Conservation (phyloP, 352 stramenopile genomes). For the Phytophthora hibernalis region DNA sequence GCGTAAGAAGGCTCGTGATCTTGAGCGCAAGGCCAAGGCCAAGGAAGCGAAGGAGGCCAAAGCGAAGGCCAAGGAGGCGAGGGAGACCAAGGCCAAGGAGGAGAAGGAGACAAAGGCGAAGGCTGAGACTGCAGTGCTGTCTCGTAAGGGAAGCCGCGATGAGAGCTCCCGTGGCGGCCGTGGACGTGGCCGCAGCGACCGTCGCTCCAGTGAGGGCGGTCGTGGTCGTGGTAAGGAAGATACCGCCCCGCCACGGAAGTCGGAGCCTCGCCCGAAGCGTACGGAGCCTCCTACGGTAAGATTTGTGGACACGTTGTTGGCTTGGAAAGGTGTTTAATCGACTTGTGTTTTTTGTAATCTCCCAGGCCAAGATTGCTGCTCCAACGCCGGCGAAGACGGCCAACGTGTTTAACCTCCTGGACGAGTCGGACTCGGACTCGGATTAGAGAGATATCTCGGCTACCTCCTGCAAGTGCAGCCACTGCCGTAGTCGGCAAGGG, state of each 20-base stretch:
- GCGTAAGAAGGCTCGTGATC: slow-evolving; percentile 59
- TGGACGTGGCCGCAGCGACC: slow-evolving; percentile 53
- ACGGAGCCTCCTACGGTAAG: slow-evolving; percentile 52
- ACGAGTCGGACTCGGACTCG: slow-evolving; percentile 82
- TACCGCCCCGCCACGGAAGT: slow-evolving; percentile 41
- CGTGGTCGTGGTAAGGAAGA: slow-evolving; percentile 45
- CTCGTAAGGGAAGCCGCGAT: slow-evolving; percentile 36
- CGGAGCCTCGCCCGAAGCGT: slow-evolving; percentile 58
- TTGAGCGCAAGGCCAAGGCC: slow-evolving; percentile 40
- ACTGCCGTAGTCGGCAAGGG: slow-evolving; percentile 26
- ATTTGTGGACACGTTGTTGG: neutral
- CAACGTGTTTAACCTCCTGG: slow-evolving; percentile 69
- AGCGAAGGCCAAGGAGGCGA: slow-evolving; percentile 20
- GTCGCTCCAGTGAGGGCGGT: slow-evolving; percentile 35
- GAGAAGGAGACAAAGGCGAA: too few species aligned
- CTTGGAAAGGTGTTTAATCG: slow-evolving; percentile 4
- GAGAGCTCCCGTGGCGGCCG: slow-evolving; percentile 42
- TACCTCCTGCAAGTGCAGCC: slow-evolving; percentile 17
- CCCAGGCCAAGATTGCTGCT: slow-evolving; percentile 51
- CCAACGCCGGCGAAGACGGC: slow-evolving; percentile 66
- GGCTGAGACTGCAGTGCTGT: slow-evolving; percentile 13
- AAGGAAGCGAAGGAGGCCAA: slow-evolving; percentile 40
- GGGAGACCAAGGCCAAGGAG: slow-evolving; percentile 18
- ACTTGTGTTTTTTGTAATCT: neutral
- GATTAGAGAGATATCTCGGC: slow-evolving; percentile 36